phyloP scores from a whole-genome alignment of 495 filamentous ascomycete species.

The Lasiosphaeriaceae sp. region DNA sequence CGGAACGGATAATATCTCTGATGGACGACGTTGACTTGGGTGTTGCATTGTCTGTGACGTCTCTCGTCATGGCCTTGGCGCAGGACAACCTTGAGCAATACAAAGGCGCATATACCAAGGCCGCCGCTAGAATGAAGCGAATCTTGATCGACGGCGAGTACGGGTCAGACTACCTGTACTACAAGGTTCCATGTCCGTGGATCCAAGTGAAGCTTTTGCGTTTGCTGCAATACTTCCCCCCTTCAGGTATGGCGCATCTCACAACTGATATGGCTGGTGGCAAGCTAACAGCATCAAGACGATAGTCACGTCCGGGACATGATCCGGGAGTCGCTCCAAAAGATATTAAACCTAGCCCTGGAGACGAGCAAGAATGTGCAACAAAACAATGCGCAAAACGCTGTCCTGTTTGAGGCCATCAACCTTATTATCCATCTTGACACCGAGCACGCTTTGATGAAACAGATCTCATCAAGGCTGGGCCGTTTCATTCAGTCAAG shows the following conservation, averaged over 20 bases:
- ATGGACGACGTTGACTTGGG: constrained; percentile 98
- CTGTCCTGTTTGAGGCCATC: constrained; percentile 96
- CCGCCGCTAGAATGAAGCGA: constrained; percentile 80
- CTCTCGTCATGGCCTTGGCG: constrained; percentile 90
- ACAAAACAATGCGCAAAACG: constrained; percentile 99
- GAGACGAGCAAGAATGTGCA: constrained; percentile 98
- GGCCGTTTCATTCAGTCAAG: constrained; percentile 96
- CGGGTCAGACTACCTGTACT: constrained; percentile 87
- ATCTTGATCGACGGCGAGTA: constrained; percentile 87
- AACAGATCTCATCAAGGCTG: constrained; percentile 89
- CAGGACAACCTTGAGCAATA: constrained; percentile 93
- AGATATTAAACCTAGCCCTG: constrained; percentile 83
- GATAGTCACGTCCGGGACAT: constrained; percentile 88
- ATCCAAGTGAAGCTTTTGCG: constrained; percentile 92
- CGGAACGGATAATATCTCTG: constrained; percentile 91
- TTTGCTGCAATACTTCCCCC: constrained; percentile 91
- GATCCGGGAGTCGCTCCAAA: constrained; percentile 86
- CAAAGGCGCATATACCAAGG: constrained; percentile 90
- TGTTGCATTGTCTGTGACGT: constrained; percentile 92
- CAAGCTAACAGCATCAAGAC: constrained; percentile 49
- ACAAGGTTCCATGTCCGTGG: constrained; percentile 99
- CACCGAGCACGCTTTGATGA: constrained; percentile 91
- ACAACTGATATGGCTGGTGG: not conserved
- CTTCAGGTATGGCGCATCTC: constrained; percentile 63
- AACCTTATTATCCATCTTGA: constrained; percentile 99